Conservation (phyloP, 192 early-diverging fungal genomes). For the Entrophospora sp. region DNA sequence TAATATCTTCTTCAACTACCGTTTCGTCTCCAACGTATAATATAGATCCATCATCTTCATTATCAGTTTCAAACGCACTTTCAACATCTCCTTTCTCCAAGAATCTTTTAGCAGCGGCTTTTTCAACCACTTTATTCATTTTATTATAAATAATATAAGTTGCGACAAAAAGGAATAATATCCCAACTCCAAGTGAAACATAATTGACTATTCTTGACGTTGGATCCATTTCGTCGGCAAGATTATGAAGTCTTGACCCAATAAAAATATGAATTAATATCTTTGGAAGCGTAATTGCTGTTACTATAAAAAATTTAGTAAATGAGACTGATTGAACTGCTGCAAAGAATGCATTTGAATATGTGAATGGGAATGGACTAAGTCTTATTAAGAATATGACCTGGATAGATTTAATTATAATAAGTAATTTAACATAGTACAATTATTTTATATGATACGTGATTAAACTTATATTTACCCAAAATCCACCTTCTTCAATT, state of each 20-base stretch:
- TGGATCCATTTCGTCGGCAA: background rate
- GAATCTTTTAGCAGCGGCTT: background rate
- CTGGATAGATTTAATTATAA: background rate
- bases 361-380: slow-evolving; percentile 1
- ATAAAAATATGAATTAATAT: slow-evolving; percentile 3
- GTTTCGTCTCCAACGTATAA: too few relatives aligned
- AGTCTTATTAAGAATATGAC: slow-evolving; percentile 5
- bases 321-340: background rate
- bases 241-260: background rate
- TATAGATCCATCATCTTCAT: too few relatives aligned
- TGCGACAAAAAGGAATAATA: background rate
- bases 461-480: background rate
- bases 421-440: background rate
- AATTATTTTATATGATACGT: background rate
- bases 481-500: slow-evolving; percentile 6
- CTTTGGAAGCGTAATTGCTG: background rate
- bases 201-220: slow-evolving; percentile 5
- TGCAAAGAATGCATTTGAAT: slow-evolving; percentile 17
- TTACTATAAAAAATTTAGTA: background rate
- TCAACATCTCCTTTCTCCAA: background rate
- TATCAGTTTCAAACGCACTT: too few relatives aligned
- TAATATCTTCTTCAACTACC: too few relatives aligned
- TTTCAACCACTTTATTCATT: background rate
- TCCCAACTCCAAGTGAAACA: background rate
- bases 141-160: background rate